phyloP scores from a whole-genome alignment of 371 early-diverging fungal genomes.

The Homolaphlyctis polyrhiza region DNA sequence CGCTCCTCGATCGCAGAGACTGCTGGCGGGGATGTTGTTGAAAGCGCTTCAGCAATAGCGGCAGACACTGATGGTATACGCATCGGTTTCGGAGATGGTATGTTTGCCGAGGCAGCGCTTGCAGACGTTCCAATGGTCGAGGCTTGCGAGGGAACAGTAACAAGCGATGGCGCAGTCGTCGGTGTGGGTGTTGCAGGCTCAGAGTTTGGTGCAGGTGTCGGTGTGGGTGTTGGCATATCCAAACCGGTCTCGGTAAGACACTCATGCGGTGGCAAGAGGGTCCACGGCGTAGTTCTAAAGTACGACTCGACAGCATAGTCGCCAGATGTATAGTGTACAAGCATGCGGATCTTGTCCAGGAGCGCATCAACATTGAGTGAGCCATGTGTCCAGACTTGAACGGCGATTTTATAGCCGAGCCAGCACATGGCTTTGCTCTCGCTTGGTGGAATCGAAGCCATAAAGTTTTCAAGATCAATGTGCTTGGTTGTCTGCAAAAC shows the following conservation, averaged over 20 bases:
- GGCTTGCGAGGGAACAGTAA: neutral
- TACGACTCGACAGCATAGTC: slow-evolving; percentile 65
- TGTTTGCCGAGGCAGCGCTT: too few species aligned
- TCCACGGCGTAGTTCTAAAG: neutral
- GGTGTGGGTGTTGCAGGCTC: neutral
- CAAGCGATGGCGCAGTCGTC: neutral
- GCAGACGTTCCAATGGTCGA: neutral
- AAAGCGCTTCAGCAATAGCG: neutral
- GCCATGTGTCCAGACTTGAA: slow-evolving; percentile 72
- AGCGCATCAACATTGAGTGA: slow-evolving; percentile 52
- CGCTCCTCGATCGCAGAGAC: too few species aligned
- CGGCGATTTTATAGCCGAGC: slow-evolving; percentile 41
- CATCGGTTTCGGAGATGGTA: too few species aligned
- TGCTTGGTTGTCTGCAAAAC: neutral
- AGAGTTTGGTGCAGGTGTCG: neutral
- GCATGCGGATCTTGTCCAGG: slow-evolving; percentile 21
- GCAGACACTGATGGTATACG: neutral
- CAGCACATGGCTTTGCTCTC: slow-evolving; percentile 8
- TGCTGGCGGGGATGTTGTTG: neutral
- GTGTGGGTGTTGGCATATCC: too few species aligned
- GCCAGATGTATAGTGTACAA: slow-evolving; percentile 17
- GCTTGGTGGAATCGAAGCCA: neutral
- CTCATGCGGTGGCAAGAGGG: neutral
- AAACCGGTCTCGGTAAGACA: neutral
- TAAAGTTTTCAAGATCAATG: neutral